These are phyloP conservation scores for Thelonectria rubi DNA, from an alignment of 2,329 filamentous ascomycete genomes.

Conservation along the genomic window DNA sequence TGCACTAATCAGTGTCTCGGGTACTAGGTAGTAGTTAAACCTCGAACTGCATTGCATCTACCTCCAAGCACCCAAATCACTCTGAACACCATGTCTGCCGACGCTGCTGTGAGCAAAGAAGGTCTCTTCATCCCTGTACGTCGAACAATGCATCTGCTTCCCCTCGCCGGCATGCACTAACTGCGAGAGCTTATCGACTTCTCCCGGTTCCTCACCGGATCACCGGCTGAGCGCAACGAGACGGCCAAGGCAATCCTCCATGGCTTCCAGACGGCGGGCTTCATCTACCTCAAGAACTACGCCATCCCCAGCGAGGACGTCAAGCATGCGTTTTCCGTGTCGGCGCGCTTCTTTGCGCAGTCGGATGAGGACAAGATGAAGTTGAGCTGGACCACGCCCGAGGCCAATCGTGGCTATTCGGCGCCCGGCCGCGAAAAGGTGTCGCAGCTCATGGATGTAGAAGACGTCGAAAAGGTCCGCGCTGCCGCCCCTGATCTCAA, in stretches of 20 bases:
- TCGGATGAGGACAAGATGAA: conserved; percentile 69
- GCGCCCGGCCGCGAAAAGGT: conserved; percentile 77
- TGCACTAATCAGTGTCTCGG: neutral
- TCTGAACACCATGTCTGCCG: conserved; percentile 38
- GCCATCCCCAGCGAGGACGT: conserved; percentile 70
- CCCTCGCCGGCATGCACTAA: neutral
- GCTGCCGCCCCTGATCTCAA: conserved; percentile 70
- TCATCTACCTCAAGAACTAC: conserved; percentile 88
- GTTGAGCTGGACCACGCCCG: conserved; percentile 75
- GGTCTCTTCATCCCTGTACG: conserved; percentile 65
- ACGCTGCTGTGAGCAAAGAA: conserved; percentile 60
- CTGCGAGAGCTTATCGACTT: conserved; percentile 63
- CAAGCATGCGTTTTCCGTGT: conserved; percentile 70
- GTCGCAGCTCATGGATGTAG: conserved; percentile 61
- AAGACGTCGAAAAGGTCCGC: conserved; percentile 67
- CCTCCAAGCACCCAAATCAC: neutral
- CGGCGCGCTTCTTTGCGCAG: conserved; percentile 76
- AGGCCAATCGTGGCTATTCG: conserved; percentile 79
- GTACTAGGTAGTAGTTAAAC: too few relatives aligned
- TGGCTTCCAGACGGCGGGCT: conserved; percentile 87
- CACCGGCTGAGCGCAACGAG: conserved; percentile 65
- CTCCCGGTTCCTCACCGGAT: conserved; percentile 73
- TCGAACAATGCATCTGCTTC: neutral
- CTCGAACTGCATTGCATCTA: neutral
- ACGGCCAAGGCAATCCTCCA: conserved; percentile 77